phyloP scores from a whole-genome alignment of 371 early-diverging fungal genomes.

The Actinomortierella ambigua region DNA sequence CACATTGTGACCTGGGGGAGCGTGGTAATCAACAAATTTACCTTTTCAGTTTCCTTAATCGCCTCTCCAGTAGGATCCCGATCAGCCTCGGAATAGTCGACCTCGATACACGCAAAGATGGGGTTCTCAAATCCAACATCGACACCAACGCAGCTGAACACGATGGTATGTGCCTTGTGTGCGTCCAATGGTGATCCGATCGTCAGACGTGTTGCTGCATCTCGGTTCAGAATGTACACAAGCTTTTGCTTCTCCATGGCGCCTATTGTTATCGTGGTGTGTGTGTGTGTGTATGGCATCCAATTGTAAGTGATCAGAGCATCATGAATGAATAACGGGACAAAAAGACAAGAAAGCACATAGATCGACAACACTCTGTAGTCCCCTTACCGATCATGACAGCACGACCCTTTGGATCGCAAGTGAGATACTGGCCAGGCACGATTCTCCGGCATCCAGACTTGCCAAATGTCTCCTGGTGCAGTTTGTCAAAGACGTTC shows the following conservation, averaged over 20 bases:
- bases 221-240: conserved; percentile 95
- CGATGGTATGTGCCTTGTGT: conserved; percentile 80
- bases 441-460: conserved; percentile 90
- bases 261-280: conserved; percentile 41
- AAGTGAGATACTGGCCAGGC: conserved; percentile 94
- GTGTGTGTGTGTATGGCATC: not conserved
- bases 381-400: conserved; percentile 80
- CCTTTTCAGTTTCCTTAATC: conserved; percentile 75
- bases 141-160: conserved; percentile 81
- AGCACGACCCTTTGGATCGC: conserved; percentile 96
- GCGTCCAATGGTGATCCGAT: conserved; percentile 97
- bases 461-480: conserved; percentile 96
- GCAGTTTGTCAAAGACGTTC: conserved; percentile 82
- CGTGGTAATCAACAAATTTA: too few species aligned
- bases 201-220: conserved; percentile 81
- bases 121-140: conserved; percentile 99
- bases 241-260: conserved; percentile 95
- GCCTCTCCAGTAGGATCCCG: conserved; percentile 83
- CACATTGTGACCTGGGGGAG: too few species aligned
- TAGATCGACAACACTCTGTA: not conserved
- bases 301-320: not conserved
- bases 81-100: conserved; percentile 87
- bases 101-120: conserved; percentile 93
- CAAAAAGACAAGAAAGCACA: not conserved
- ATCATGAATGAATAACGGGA: not conserved